Conservation (phyloP, 1,284 basidiomycete genomes). For the Omphalotus olearius region DNA sequence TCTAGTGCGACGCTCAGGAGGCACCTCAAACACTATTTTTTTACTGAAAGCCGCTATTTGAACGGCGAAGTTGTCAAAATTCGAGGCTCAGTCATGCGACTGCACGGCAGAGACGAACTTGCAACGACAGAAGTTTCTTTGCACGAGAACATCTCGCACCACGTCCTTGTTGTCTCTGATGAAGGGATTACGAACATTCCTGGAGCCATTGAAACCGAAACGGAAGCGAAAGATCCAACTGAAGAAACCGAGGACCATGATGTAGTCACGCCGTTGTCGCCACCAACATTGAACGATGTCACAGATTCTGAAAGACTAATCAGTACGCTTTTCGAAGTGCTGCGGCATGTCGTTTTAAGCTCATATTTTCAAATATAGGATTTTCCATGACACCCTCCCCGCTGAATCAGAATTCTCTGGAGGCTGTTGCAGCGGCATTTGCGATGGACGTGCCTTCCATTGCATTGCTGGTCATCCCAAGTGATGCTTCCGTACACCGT, state of each 20-base stretch:
- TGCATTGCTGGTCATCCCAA: slow-evolving; percentile 63
- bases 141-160: slow-evolving; percentile 41
- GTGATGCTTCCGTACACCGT: slow-evolving; percentile 52
- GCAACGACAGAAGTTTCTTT: slow-evolving; percentile 14
- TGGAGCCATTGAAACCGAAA: slow-evolving; percentile 22
- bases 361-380: slow-evolving; percentile 29
- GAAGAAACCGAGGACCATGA: slow-evolving; percentile 15
- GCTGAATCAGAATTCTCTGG: slow-evolving; percentile 51
- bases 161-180: slow-evolving; percentile 56
- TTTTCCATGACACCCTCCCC: slow-evolving; percentile 42
- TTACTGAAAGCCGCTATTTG: slow-evolving; percentile 52
- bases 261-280: neutral
- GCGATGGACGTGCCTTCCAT: slow-evolving; percentile 67
- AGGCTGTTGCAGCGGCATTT: slow-evolving; percentile 65
- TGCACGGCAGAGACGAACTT: slow-evolving; percentile 16
- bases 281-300: neutral
- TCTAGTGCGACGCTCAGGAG: slow-evolving; percentile 65
- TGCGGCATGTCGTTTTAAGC: neutral
- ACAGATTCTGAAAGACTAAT: slow-evolving; percentile 1
- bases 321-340: neutral
- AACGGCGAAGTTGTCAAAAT: slow-evolving; percentile 44
- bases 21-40: slow-evolving; percentile 49
- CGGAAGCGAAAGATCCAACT: slow-evolving; percentile 18
- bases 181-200: slow-evolving; percentile 50
- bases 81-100: slow-evolving; percentile 26